Percentiles rank a stretch among this genome's conserved stretches.
These are phyloP conservation scores for Spathaspora girioi DNA, from an alignment of 805 yeast species.

Conservation along the genomic window DNA sequence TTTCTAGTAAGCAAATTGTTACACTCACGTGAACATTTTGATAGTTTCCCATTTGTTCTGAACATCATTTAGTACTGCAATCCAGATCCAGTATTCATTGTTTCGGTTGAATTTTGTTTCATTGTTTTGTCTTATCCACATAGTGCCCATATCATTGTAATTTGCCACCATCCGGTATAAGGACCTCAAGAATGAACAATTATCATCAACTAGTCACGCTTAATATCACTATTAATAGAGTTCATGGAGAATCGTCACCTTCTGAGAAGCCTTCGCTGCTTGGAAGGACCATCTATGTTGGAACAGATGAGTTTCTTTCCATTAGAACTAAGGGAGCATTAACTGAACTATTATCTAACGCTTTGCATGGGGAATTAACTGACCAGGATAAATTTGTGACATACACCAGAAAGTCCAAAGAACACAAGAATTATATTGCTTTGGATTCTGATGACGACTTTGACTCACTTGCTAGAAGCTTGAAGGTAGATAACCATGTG, in stretches of 20 bases:
- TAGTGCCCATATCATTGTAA: background rate
- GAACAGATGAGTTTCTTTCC: slow-evolving; percentile 8
- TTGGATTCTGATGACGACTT: slow-evolving; percentile 40
- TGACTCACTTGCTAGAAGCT: slow-evolving; percentile 40
- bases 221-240: slow-evolving; percentile 10
- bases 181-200: background rate
- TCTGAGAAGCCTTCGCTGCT: background rate
- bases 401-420: slow-evolving; percentile 44
- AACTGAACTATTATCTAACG: slow-evolving; percentile 4
- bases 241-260: background rate
- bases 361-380: slow-evolving; percentile 1
- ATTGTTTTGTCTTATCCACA: too few relatives aligned
- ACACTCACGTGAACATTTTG: too few relatives aligned
- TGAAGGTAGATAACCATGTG: slow-evolving; percentile 44
- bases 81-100: background rate
- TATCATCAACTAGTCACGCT: slow-evolving; percentile 8
- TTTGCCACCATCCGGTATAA: background rate
- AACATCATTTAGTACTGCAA: background rate
- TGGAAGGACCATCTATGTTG: slow-evolving; percentile 11
- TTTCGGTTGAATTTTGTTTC: background rate
- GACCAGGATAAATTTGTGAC: slow-evolving; percentile 4
- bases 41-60: background rate
- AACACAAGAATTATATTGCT: slow-evolving; percentile 34
- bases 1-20: too few relatives aligned
- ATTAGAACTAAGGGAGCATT: slow-evolving; percentile 7